Base-by-base conservation (phyloP, 805 yeast genomes). In the Torulaspora microellipsoides region DNA sequence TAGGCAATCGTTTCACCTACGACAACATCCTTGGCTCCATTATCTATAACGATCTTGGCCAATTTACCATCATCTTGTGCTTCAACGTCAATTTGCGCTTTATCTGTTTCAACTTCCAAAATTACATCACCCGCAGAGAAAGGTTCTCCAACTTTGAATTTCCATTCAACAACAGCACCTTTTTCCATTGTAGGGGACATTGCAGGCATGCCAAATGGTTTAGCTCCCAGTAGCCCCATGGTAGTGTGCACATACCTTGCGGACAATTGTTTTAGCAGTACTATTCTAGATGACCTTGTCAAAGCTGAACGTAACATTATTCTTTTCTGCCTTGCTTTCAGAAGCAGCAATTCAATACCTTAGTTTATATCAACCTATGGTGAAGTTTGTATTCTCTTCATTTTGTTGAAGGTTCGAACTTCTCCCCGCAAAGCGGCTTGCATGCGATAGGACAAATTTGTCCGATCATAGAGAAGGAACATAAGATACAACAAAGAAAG, bases 131-230 rank as follows among this genome's bases (percentile, higher is more conserved):
- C 99, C 7, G 95, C 76, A 27, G 70, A 59, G 66, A 84, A 91
- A 3, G 72, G 43, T 3, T 86, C 93, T 25, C 87, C 87, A 38
- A 76, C 83, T 64, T 89, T 81, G 58, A 81, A 73, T 62, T 87
- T 85, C 99, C 99, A 91, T 42, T 80, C 74, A 10, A 88, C 86
- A 51, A 91, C 77, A 5, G 95, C 96, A 32, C 99, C 99, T 61
- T 82, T 86, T 27, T 89, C 88, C 99, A 91, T 91, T 6, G 99
- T 91, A 34, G 99, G 99, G 4, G 97, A 90, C 96, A 91, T 87
- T 20, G 99, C 97, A 3, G 99, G 99, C 98, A 91, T 91, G 42
- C 73, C 81, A 69, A 87, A 88, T 52, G 77, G 62, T 41, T 63
- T 58, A 10, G 69, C 71, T 40, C 59, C 57, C 23, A 38, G 41